phyloP scores from a whole-genome alignment of 2,329 filamentous ascomycete genomes.

The Aspergillus nomiae region DNA sequence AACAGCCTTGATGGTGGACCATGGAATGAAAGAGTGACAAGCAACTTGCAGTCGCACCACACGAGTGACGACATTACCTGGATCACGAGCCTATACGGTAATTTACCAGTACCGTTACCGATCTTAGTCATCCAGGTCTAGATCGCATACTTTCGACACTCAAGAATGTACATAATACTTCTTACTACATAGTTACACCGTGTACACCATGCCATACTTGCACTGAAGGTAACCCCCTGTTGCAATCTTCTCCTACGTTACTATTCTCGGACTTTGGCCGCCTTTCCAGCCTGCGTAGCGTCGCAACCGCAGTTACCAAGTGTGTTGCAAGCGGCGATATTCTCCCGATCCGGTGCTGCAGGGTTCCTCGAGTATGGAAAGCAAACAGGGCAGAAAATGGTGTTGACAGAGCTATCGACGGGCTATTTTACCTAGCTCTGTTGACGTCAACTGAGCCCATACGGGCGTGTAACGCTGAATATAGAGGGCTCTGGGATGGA shows the following conservation, averaged over 20 bases:
- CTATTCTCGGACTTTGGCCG: not conserved
- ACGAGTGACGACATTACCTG: constrained; percentile 2
- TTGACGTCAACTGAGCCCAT: not conserved
- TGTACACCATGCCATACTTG: not conserved
- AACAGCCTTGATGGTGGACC: not conserved
- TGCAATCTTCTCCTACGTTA: not conserved
- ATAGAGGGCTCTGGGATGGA: not conserved
- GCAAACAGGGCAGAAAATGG: not conserved
- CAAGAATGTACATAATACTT: not conserved
- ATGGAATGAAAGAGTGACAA: not conserved
- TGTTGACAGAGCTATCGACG: not conserved
- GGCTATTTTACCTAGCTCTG: not conserved
- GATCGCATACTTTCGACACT: not conserved
- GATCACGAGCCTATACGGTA: constrained; percentile 6
- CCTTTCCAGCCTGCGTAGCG: not conserved
- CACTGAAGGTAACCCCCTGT: not conserved
- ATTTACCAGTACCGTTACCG: not conserved
- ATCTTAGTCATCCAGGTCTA: not conserved
- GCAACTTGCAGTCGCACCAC: not conserved
- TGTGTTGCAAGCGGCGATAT: not conserved
- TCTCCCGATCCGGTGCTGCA: not conserved
- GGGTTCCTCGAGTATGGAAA: not conserved
- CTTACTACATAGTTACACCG: not conserved
- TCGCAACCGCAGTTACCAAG: not conserved
- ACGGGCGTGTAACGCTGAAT: not conserved